These are phyloP conservation scores for Lachancea kluyveri DNA, from an alignment of 805 yeast genomes.

Conservation along the genomic window DNA sequence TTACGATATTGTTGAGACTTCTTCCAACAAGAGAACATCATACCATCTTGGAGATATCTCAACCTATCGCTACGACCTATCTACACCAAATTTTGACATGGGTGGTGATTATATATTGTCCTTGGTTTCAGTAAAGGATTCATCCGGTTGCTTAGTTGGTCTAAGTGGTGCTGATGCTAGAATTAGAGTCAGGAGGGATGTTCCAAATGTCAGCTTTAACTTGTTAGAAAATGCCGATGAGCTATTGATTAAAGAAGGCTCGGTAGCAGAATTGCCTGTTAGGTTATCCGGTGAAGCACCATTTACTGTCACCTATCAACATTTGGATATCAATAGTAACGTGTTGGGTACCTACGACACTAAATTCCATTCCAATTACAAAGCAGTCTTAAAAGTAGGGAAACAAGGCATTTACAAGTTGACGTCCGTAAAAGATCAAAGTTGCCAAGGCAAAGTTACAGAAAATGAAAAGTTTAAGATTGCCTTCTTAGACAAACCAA, in stretches of 20 bases:
- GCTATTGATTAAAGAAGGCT: slow-evolving; percentile 55
- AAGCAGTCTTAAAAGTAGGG: slow-evolving; percentile 32
- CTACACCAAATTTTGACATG: slow-evolving; percentile 45
- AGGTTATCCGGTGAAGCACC: slow-evolving; percentile 54
- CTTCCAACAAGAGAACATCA: slow-evolving; percentile 42
- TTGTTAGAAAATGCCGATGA: slow-evolving; percentile 31
- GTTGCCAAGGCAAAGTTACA: slow-evolving; percentile 45
- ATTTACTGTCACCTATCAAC: slow-evolving; percentile 34
- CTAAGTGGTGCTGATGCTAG: slow-evolving; percentile 56
- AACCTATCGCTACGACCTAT: slow-evolving; percentile 35
- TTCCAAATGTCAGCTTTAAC: slow-evolving; percentile 53
- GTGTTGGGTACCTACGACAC: slow-evolving; percentile 19
- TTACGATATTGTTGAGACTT: slow-evolving; percentile 60
- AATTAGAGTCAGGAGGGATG: slow-evolving; percentile 62
- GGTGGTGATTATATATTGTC: slow-evolving; percentile 74
- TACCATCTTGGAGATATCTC: slow-evolving; percentile 37
- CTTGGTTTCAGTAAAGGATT: slow-evolving; percentile 62
- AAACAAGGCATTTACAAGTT: slow-evolving; percentile 45
- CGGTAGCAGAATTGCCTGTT: slow-evolving; percentile 51
- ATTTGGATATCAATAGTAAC: slow-evolving; percentile 26
- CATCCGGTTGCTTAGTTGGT: slow-evolving; percentile 72
- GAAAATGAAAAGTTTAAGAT: slow-evolving; percentile 33
- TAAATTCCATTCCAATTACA: slow-evolving; percentile 22
- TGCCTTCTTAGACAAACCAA: slow-evolving; percentile 42
- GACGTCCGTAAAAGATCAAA: slow-evolving; percentile 40